Base-by-base conservation (phyloP, 2,329 filamentous ascomycete species). In the Arachnopeziza araneosa region DNA sequence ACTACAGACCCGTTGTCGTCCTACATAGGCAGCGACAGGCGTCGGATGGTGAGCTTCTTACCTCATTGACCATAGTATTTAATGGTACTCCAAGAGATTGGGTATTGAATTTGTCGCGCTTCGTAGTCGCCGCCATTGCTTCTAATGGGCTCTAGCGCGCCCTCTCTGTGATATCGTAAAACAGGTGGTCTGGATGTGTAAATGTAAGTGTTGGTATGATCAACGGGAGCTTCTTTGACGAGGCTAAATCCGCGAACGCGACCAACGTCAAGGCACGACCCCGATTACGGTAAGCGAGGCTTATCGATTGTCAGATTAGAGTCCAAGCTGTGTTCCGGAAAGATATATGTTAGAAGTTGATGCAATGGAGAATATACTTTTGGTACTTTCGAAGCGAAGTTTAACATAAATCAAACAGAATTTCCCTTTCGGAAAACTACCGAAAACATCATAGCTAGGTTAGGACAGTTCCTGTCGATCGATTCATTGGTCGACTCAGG, bases 1-100 rank as follows among this genome's bases (percentile, higher is more conserved):
- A 19, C 6, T 3, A 12, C 5, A 12, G 17, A 3, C 17, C 17
- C 12, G 36, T 44, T 17, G 36, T 44, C 36, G 36, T 44, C 36
- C 17, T 44, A 44, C 12, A 17, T 12, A 44, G 17, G 36, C 4
- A 44, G 17, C 36, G 36, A 49, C 23, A 57, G 19, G 5, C 19
- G 24, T 52, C 17, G 50, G 64, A 62, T 62, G 55, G 48, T 70
- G 60, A 60, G 49, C 21, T 51, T 48, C 78, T 72, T 79, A 90
- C 88, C 82, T 89, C 79, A 73, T 90, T 90, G 63, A 92, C 83
- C 63, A 78, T 78, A 58, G 77, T 78, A 70, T 91, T 85, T 53
- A 90, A 79, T 44, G 80, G 78, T 53, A 76, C 75, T 63, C 88
- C 88, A 56, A 93, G 81, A 62, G 89, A 90, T 75, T 89, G 84